A percentile compares a stretch with the other conserved stretches of the same genome.
Evolutionary conservation across 139 green algal genomes (phyloP).

Genomic region (Chlorella sorokiniana): DNA sequence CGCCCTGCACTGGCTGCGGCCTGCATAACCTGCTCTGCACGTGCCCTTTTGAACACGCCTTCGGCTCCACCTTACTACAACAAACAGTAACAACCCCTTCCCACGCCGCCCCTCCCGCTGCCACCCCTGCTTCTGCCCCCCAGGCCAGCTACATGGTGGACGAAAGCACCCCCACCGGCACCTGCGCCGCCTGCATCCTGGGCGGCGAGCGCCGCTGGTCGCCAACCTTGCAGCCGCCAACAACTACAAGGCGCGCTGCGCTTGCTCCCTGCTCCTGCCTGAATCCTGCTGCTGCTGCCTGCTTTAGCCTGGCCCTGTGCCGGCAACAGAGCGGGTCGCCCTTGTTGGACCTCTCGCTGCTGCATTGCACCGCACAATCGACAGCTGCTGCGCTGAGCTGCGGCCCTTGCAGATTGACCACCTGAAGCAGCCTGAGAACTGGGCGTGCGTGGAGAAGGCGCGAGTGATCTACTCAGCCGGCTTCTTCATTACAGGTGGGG

Average conservation of each 20-base stretch:
- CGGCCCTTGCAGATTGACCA: conserved; percentile 68
- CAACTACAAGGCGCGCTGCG: conserved; percentile 91
- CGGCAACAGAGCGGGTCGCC: too few relatives aligned
- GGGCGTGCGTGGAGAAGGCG: conserved; percentile 83
- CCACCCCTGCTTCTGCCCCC: neutral
- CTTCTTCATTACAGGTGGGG: conserved; percentile 95
- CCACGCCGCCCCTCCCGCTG: too few relatives aligned
- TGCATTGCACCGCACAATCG: neutral
- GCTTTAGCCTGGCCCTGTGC: neutral
- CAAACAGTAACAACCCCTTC: neutral
- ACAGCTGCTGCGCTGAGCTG: too few relatives aligned
- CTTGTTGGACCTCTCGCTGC: neutral
- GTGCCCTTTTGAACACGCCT: too few relatives aligned
- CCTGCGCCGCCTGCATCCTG: conserved; percentile 90
- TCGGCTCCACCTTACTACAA: too few relatives aligned
- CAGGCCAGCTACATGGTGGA: conserved; percentile 93
- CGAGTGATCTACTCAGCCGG: conserved; percentile 92
- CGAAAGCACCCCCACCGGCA: conserved; percentile 85
- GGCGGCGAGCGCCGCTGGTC: conserved; percentile 90
- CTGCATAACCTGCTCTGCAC: too few relatives aligned
- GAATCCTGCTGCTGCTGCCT: neutral
- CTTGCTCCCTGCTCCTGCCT: neutral
- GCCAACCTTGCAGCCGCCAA: conserved; percentile 98
- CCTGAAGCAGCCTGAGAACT: conserved; percentile 77
- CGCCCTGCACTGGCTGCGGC: neutral